Percentiles rank a stretch among this genome's conserved stretches.
Evolutionary conservation across 148 eudicot species (phyloP).

Genomic region (Heliamphora exappendiculata): DNA sequence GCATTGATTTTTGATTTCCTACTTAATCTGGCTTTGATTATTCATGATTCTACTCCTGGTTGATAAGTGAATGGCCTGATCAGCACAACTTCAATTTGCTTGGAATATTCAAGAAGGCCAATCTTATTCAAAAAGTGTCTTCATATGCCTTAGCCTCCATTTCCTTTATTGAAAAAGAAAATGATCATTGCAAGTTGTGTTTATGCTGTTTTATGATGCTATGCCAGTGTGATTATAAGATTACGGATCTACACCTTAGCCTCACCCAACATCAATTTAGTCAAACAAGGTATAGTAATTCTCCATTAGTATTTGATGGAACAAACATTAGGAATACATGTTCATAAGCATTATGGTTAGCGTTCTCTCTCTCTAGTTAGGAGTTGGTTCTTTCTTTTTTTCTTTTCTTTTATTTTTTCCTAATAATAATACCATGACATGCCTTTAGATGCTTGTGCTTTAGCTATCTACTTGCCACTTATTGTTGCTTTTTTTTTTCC

Average conservation of each 20-base stretch:
- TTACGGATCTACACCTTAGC: background rate
- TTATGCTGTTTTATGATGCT: background rate
- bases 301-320: background rate
- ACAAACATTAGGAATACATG: background rate
- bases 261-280: background rate
- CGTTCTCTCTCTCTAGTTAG: background rate
- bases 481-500: background rate
- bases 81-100: background rate
- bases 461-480: background rate
- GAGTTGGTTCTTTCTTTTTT: background rate
- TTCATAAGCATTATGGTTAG: background rate
- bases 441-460: background rate
- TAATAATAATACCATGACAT: background rate
- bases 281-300: background rate
- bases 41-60: background rate
- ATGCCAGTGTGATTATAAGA: background rate
- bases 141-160: background rate
- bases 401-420: too few species aligned
- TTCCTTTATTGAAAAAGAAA: background rate
- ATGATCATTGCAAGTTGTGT: background rate
- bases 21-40: background rate
- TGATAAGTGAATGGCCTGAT: background rate
- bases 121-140: background rate
- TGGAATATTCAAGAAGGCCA: background rate
- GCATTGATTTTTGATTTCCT: background rate